Base-by-base conservation (phyloP, 2,329 filamentous ascomycete species). In the Hymenoscyphus salicellus region DNA sequence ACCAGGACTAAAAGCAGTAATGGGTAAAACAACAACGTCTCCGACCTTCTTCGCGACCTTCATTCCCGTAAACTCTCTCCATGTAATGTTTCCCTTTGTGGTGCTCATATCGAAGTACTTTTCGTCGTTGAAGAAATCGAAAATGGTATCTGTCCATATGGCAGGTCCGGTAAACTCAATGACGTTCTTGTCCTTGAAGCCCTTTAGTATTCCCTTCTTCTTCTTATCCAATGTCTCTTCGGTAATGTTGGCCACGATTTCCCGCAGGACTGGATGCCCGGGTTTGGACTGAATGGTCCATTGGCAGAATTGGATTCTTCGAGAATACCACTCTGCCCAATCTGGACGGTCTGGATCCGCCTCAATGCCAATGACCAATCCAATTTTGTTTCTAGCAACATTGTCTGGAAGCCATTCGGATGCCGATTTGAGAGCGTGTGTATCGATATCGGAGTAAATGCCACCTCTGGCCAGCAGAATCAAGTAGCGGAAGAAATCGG, bases 211-310 rank as follows among this genome's bases (percentile, higher is more conserved):
- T 23, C 91, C 90, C 7, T 80, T 78, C 62, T 81, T 82, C 82
- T 96, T 93, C 78, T 89, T 85, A 65, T 83, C 81, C 59, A 98
- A 81, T 0, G 93, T 91, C 75, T 93, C 87, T 69, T 91, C 84
- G 0, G 94, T 97, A 74, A 99, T 93, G 70, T 88, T 89, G 16
- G 90, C 83, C 36, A 99, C 92, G 66, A 97, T 86, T 66, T 97
- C 92, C 67, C 93, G 87, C 65, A 99, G 84, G 14, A 97, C 87
- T 0, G 95, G 95, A 76, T 99, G 95, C 11, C 95, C 95, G 0
- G 94, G 90, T 78, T 99, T 99, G 64, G 91, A 82, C 78, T 98
- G 94, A 68, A 99, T 97, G 1, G 95, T 99, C 95, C 95, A 99
- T 77, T 99, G 95, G 79, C 95, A 99, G 78, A 99, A 98, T 76